phyloP scores from a whole-genome alignment of 2,329 filamentous ascomycete genomes.

The Teratosphaeria zuluensis region DNA sequence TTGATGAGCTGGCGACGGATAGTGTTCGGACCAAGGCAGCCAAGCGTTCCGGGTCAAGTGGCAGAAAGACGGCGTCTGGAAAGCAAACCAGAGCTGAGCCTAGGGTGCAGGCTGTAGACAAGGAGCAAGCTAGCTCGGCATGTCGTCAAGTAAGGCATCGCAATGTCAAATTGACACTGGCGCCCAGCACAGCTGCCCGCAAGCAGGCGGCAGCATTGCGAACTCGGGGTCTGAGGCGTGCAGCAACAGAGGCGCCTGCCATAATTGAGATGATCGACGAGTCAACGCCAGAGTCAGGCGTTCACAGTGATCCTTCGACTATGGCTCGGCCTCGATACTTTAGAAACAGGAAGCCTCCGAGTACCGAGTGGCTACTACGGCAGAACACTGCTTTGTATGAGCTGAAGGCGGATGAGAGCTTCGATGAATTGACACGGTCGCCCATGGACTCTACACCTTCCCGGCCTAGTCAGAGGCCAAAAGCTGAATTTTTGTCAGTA shows the following conservation, averaged over 20 bases:
- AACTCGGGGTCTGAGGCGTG: conserved; percentile 2
- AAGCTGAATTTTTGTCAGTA: background rate
- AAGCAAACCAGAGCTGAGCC: background rate
- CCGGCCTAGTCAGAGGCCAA: background rate
- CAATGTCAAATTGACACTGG: conserved; percentile 4
- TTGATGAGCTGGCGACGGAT: conserved; percentile 2
- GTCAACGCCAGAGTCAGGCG: background rate
- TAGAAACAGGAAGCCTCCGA: background rate
- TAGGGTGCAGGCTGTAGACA: background rate
- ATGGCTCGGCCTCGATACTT: background rate
- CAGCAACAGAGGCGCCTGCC: background rate
- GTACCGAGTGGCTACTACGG: conserved; percentile 5
- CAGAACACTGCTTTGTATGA: conserved; percentile 2
- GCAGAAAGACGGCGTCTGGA: background rate
- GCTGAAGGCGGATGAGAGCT: conserved; percentile 4
- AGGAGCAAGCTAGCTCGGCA: conserved; percentile 3
- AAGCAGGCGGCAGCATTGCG: conserved; percentile 10
- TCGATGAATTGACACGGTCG: conserved; percentile 4
- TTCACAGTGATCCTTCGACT: background rate
- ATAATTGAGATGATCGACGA: background rate
- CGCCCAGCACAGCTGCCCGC: conserved; percentile 10
- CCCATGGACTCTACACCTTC: conserved; percentile 2
- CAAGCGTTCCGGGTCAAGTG: background rate
- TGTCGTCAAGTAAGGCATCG: background rate
- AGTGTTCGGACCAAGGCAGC: background rate